Conservation (phyloP, 805 yeast genomes). For the Tetrapisispora taiwanensis region DNA sequence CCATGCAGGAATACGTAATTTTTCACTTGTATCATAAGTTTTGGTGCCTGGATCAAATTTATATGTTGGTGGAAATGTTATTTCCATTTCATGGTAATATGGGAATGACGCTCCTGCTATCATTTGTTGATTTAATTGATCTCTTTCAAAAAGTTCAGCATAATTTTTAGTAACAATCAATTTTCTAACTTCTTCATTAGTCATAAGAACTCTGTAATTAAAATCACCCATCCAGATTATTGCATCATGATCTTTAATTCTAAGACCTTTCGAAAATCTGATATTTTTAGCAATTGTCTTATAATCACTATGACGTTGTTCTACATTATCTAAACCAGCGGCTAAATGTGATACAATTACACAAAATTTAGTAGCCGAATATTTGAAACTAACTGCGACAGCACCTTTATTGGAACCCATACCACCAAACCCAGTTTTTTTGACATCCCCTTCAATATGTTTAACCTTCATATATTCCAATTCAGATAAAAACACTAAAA, state of each 20-base stretch:
- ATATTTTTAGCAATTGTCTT: slow-evolving; percentile 66
- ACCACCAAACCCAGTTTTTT: slow-evolving; percentile 92
- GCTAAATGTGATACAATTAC: slow-evolving; percentile 84
- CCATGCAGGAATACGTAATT: slow-evolving; percentile 94
- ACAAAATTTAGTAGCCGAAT: slow-evolving; percentile 62
- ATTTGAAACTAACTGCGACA: slow-evolving; percentile 55
- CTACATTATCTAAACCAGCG: slow-evolving; percentile 75
- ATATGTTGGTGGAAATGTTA: slow-evolving; percentile 82
- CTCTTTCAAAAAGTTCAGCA: slow-evolving; percentile 49
- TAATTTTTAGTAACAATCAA: slow-evolving; percentile 41
- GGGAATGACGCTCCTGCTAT: slow-evolving; percentile 68
- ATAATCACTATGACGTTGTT: slow-evolving; percentile 80
- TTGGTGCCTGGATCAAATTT: slow-evolving; percentile 84
- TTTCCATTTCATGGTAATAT: slow-evolving; percentile 69
- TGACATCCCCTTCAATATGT: slow-evolving; percentile 59
- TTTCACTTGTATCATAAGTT: slow-evolving; percentile 79
- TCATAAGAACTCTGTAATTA: slow-evolving; percentile 68
- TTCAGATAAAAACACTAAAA: slow-evolving; percentile 57
- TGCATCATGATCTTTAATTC: slow-evolving; percentile 69
- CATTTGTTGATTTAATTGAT: slow-evolving; percentile 74
- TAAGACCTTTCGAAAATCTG: slow-evolving; percentile 45
- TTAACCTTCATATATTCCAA: slow-evolving; percentile 42
- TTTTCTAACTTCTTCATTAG: slow-evolving; percentile 59
- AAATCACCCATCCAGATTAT: slow-evolving; percentile 91
- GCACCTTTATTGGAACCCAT: slow-evolving; percentile 79